These are phyloP conservation scores for Zostera marina DNA, from an alignment of 116 monocot species.

Conservation along the genomic window DNA sequence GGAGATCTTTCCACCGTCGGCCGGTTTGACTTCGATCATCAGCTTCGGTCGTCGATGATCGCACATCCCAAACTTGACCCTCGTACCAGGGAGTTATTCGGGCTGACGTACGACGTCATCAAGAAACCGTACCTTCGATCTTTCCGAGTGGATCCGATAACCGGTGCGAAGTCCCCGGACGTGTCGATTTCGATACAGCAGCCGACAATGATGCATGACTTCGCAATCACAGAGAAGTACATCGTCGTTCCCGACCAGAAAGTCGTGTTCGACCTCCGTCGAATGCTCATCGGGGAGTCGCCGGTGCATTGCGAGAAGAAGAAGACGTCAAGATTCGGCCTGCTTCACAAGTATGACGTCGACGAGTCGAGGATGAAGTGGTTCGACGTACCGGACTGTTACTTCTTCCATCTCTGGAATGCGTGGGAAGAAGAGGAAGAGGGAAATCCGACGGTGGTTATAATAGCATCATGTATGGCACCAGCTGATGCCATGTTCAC, in stretches of 20 bases:
- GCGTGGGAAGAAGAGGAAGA: conserved; percentile 61
- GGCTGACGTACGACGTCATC: conserved; percentile 6
- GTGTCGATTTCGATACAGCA: neutral
- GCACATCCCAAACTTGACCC: conserved; percentile 16
- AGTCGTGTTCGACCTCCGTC: conserved; percentile 17
- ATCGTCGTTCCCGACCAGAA: conserved; percentile 35
- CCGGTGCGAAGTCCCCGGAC: conserved; percentile 2
- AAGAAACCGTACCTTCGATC: conserved; percentile 5
- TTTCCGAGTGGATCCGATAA: neutral
- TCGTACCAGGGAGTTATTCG: conserved; percentile 2
- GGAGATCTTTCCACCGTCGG: conserved; percentile 3
- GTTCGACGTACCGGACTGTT: conserved; percentile 52
- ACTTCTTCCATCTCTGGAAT: conserved; percentile 72
- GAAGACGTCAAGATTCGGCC: conserved; percentile 40
- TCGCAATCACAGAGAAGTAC: conserved; percentile 23
- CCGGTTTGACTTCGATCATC: conserved; percentile 1
- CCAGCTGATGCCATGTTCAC: conserved; percentile 38
- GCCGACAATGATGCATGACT: conserved; percentile 18
- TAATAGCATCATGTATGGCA: conserved; percentile 56
- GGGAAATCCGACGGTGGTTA: conserved; percentile 8
- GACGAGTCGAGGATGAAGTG: conserved; percentile 31
- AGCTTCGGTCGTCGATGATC: conserved; percentile 4
- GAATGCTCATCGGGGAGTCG: conserved; percentile 16
- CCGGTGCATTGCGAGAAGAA: conserved; percentile 19
- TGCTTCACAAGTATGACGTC: conserved; percentile 33